phyloP scores from a whole-genome alignment of 2,329 filamentous ascomycete genomes.

The Juglanconis juglandina region DNA sequence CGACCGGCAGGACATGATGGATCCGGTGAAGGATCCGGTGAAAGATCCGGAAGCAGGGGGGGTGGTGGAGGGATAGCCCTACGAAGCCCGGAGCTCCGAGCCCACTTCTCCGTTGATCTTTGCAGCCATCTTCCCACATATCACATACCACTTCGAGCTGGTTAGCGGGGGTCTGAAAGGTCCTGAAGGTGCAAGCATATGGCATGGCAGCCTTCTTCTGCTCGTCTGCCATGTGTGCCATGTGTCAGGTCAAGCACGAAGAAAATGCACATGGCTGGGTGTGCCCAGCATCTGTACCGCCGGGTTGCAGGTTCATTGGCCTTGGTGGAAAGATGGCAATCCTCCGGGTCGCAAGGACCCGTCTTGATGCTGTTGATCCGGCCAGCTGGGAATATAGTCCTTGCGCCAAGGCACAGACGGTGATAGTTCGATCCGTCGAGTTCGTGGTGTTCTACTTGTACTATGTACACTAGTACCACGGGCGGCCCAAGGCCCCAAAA shows the following conservation, averaged over 20 bases:
- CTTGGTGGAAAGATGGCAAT: constrained; percentile 2
- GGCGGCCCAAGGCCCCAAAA: neutral
- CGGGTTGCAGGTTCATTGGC: constrained; percentile 8
- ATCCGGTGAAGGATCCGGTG: neutral
- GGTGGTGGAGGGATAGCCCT: neutral
- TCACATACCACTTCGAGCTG: neutral
- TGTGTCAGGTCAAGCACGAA: constrained; percentile 1
- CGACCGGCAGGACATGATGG: neutral
- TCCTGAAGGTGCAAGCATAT: neutral
- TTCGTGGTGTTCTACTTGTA: neutral
- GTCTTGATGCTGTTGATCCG: constrained; percentile 13
- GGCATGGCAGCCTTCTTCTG: neutral
- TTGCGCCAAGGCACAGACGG: constrained; percentile 10
- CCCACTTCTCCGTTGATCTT: neutral
- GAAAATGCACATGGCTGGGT: neutral
- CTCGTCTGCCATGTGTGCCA: neutral
- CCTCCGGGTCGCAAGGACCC: constrained; percentile 10
- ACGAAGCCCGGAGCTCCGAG: neutral
- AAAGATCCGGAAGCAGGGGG: neutral
- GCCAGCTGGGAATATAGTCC: neutral
- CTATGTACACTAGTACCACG: neutral
- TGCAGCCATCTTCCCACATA: neutral
- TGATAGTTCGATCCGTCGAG: constrained; percentile 9
- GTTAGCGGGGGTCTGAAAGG: neutral
- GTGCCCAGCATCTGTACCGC: neutral